These are phyloP conservation scores for Nymphaea thermarum DNA, from an alignment of 164 flowering plant genomes.

Conservation along the genomic window DNA sequence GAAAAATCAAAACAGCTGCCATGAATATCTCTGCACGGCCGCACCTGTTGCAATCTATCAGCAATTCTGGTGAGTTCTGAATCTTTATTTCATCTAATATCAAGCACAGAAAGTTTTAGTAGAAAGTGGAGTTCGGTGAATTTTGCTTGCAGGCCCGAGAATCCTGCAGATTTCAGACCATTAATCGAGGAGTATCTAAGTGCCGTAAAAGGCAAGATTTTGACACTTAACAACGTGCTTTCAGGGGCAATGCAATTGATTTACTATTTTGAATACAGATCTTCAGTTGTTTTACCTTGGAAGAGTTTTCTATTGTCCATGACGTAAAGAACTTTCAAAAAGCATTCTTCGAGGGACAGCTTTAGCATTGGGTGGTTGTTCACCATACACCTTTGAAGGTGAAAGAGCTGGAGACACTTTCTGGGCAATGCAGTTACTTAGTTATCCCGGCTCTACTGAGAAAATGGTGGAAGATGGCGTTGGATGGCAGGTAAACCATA, in stretches of 20 bases:
- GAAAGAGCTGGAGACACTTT: slow-evolving; percentile 76
- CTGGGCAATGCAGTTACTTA: slow-evolving; percentile 81
- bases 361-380: slow-evolving; percentile 71
- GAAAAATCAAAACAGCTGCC: too few species aligned
- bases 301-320: not conserved
- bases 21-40: too few species aligned
- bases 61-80: too few species aligned
- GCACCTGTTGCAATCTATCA: too few species aligned
- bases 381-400: slow-evolving; percentile 66
- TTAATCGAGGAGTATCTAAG: slow-evolving; percentile 69
- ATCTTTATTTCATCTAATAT: too few species aligned
- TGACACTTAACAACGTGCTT: too few species aligned
- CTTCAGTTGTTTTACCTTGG: too few species aligned
- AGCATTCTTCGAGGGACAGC: slow-evolving; percentile 83
- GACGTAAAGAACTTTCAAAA: slow-evolving; percentile 57
- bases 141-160: slow-evolving; percentile 45
- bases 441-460: slow-evolving; percentile 52
- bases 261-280: too few species aligned
- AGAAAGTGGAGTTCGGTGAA: too few species aligned
- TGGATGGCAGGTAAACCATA: slow-evolving; percentile 78
- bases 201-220: slow-evolving; percentile 51
- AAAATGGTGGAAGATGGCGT: slow-evolving; percentile 34
- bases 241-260: too few species aligned
- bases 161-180: slow-evolving; percentile 44
- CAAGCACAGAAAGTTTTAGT: too few species aligned